phyloP scores from a whole-genome alignment of 2,329 filamentous ascomycete species.

The Nannizziopsis barbatae region DNA sequence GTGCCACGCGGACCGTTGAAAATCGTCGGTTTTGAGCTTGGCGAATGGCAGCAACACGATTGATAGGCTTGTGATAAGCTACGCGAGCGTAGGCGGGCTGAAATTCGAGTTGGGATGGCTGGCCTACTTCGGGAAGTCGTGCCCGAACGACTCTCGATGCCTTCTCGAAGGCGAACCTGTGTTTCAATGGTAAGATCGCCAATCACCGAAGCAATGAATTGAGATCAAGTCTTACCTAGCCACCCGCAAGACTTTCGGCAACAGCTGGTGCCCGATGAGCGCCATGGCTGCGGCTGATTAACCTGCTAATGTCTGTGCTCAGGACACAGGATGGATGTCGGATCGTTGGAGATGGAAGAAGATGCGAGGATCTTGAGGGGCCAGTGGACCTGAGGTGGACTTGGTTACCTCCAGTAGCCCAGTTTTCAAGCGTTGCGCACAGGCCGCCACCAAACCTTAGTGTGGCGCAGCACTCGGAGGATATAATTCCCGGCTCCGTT shows the following conservation, averaged over 20 bases:
- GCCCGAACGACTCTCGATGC: conserved; percentile 34
- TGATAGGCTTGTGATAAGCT: conserved; percentile 47
- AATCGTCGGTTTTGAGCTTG: conserved; percentile 55
- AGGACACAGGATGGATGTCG: neutral
- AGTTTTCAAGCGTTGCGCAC: no score
- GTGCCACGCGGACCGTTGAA: conserved; percentile 41
- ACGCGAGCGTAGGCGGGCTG: conserved; percentile 51
- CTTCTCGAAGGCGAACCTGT: conserved; percentile 40
- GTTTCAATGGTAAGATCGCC: conserved; percentile 19
- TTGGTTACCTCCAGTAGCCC: no score
- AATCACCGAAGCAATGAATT: neutral
- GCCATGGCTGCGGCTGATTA: conserved; percentile 28
- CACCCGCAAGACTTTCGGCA: conserved; percentile 40
- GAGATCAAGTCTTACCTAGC: conserved; percentile 31
- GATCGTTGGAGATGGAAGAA: neutral
- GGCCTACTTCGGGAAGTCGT: conserved; percentile 32
- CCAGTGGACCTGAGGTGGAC: neutral
- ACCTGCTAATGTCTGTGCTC: neutral
- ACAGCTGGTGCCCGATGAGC: conserved; percentile 40
- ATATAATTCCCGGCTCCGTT: neutral
- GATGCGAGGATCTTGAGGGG: neutral
- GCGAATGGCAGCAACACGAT: conserved; percentile 51
- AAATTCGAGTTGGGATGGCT: conserved; percentile 38
- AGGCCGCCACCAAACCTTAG: neutral
- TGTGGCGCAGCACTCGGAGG: neutral